Evolutionary conservation across 2,329 filamentous ascomycete species (phyloP).

Genomic region (Aspergillus felis): DNA sequence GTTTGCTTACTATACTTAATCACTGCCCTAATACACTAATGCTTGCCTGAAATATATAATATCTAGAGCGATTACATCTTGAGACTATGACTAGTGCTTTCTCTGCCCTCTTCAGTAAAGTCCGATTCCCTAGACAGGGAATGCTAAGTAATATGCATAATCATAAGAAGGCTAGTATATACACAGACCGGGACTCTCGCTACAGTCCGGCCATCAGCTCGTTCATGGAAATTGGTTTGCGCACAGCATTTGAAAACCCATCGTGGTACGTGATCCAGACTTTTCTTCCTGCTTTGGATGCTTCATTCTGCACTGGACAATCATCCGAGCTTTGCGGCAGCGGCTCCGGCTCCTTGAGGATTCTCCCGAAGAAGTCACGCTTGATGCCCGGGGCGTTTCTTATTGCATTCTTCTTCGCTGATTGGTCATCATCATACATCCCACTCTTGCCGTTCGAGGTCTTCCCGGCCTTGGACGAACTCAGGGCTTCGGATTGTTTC

Average conservation of each 20-base stretch:
- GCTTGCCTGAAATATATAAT: neutral
- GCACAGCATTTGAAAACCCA: constrained; percentile 86
- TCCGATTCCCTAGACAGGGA: neutral
- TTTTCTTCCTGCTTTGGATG: constrained; percentile 48
- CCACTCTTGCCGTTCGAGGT: constrained; percentile 26
- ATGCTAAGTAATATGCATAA: neutral
- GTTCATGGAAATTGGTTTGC: constrained; percentile 76
- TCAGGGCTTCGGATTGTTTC: constrained; percentile 59
- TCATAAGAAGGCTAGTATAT: neutral
- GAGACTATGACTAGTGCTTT: neutral
- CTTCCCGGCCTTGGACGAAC: constrained; percentile 27
- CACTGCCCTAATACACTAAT: neutral
- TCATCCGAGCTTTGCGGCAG: constrained; percentile 30
- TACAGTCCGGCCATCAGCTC: constrained; percentile 62
- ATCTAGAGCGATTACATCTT: neutral
- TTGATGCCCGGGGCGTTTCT: constrained; percentile 49
- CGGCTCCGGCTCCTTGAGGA: constrained; percentile 52
- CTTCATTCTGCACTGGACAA: constrained; percentile 24
- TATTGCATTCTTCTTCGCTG: constrained; percentile 20
- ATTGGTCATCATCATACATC: constrained; percentile 23
- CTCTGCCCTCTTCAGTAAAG: neutral
- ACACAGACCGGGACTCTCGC: constrained; percentile 7
- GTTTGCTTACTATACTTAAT: neutral
- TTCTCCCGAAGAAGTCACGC: constrained; percentile 80
- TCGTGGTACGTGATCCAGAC: constrained; percentile 90